Conservation (phyloP, 2,329 filamentous ascomycete genomes). For the Aspergillus spinulosporus region DNA sequence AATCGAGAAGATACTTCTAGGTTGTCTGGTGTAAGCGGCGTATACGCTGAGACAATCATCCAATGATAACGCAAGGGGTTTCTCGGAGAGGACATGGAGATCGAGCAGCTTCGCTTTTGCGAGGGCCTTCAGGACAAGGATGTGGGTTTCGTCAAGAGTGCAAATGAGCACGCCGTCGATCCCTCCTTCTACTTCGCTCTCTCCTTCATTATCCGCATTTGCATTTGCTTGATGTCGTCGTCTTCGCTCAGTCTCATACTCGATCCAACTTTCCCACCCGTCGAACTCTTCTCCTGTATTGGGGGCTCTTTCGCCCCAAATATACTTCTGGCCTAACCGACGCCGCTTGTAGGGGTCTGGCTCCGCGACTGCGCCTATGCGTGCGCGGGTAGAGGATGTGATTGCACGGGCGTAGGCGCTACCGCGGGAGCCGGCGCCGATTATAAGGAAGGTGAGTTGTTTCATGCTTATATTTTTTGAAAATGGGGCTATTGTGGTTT, state of each 20-base stretch:
- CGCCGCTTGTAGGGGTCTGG: slow-evolving; percentile 74
- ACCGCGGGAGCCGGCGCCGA: slow-evolving; percentile 80
- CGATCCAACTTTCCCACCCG: slow-evolving; percentile 74
- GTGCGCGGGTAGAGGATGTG: slow-evolving; percentile 64
- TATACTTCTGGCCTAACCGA: slow-evolving; percentile 68
- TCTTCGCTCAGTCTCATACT: slow-evolving; percentile 17
- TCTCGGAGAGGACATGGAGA: slow-evolving; percentile 91
- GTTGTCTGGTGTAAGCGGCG: slow-evolving; percentile 31
- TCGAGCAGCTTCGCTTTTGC: slow-evolving; percentile 53
- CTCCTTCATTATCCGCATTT: neutral
- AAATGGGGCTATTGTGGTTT: no score
- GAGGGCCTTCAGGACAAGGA: slow-evolving; percentile 73
- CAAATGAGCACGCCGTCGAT: slow-evolving; percentile 69
- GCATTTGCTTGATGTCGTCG: neutral
- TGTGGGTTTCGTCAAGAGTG: slow-evolving; percentile 86
- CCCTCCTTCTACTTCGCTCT: slow-evolving; percentile 39
- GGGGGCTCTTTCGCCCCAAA: slow-evolving; percentile 59
- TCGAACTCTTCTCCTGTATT: slow-evolving; percentile 59
- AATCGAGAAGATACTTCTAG: slow-evolving; percentile 71
- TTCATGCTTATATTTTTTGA: neutral
- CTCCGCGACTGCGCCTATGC: slow-evolving; percentile 76
- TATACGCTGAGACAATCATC: slow-evolving; percentile 75
- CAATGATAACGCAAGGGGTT: slow-evolving; percentile 80
- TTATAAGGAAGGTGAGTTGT: slow-evolving; percentile 67
- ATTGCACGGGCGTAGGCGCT: slow-evolving; percentile 71